A percentile compares a stretch with the other conserved stretches of the same genome.
phyloP scores from a whole-genome alignment of 2,329 filamentous ascomycete species.

The Aspergillus luchuensis region DNA sequence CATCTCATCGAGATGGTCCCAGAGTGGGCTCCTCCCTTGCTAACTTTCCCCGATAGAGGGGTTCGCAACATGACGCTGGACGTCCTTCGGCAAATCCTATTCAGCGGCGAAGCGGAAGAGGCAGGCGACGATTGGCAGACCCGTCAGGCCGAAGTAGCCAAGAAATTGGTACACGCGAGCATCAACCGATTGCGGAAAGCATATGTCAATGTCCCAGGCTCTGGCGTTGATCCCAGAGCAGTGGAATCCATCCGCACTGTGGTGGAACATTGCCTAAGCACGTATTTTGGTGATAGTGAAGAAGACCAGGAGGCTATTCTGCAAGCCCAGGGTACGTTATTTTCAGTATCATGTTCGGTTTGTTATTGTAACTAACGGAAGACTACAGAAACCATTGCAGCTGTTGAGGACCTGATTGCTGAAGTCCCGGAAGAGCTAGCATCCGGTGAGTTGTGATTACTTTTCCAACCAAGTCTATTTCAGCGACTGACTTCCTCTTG shows the following conservation, averaged over 20 bases:
- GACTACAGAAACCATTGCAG: slow-evolving; percentile 31
- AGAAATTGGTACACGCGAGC: slow-evolving; percentile 34
- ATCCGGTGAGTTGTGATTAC: slow-evolving; percentile 39
- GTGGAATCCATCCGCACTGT: slow-evolving; percentile 42
- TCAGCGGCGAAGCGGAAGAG: slow-evolving; percentile 39
- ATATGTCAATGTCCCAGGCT: slow-evolving; percentile 30
- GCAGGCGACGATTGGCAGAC: slow-evolving; percentile 29
- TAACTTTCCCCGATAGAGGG: slow-evolving; percentile 52
- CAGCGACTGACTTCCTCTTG: slow-evolving; percentile 44
- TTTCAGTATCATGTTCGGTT: background rate
- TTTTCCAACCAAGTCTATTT: slow-evolving; percentile 24
- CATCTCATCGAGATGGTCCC: slow-evolving; percentile 46
- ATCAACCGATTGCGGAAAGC: slow-evolving; percentile 37
- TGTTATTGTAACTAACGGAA: slow-evolving; percentile 15
- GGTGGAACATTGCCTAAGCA: slow-evolving; percentile 41
- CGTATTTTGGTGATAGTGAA: slow-evolving; percentile 41
- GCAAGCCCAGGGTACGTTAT: slow-evolving; percentile 38
- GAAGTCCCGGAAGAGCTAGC: slow-evolving; percentile 43
- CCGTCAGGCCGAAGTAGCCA: slow-evolving; percentile 33
- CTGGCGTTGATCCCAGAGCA: slow-evolving; percentile 37
- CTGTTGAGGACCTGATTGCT: slow-evolving; percentile 39
- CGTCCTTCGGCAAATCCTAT: slow-evolving; percentile 47
- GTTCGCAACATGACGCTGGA: slow-evolving; percentile 51
- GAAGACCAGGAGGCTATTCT: slow-evolving; percentile 38
- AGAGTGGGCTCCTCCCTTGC: slow-evolving; percentile 55